phyloP scores from a whole-genome alignment of 2,329 filamentous ascomycete genomes.

The Claviceps sp. region DNA sequence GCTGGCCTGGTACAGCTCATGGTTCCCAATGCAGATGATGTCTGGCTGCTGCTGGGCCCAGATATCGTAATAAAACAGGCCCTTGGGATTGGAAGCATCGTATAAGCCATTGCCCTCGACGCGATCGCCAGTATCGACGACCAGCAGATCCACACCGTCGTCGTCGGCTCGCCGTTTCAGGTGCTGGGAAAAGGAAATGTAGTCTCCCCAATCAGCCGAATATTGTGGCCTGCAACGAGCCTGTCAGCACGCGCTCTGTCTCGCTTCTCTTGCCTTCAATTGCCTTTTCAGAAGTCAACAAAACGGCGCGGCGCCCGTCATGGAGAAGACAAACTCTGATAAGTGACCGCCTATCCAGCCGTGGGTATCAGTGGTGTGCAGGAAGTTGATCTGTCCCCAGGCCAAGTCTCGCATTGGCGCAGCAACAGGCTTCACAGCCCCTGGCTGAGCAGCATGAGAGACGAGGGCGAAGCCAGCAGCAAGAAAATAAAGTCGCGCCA shows the following conservation, averaged over 20 bases:
- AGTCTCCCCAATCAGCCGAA: slow-evolving; percentile 95
- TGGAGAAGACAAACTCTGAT: slow-evolving; percentile 52
- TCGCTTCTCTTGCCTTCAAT: too few relatives aligned
- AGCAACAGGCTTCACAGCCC: slow-evolving; percentile 61
- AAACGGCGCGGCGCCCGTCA: too few relatives aligned
- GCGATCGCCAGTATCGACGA: slow-evolving; percentile 90
- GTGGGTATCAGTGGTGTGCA: slow-evolving; percentile 95
- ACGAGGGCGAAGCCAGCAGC: slow-evolving; percentile 19
- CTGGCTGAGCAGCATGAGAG: slow-evolving; percentile 52
- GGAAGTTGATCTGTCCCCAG: slow-evolving; percentile 92
- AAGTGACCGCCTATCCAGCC: slow-evolving; percentile 93
- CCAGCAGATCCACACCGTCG: slow-evolving; percentile 67
- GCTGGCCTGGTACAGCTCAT: slow-evolving; percentile 78
- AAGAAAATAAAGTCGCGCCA: slow-evolving; percentile 13
- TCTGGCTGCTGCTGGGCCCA: slow-evolving; percentile 74
- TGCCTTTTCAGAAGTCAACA: too few relatives aligned
- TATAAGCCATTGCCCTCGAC: slow-evolving; percentile 93
- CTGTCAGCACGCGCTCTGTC: too few relatives aligned
- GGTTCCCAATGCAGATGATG: slow-evolving; percentile 77
- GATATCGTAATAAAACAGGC: slow-evolving; percentile 78
- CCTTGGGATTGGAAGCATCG: slow-evolving; percentile 78
- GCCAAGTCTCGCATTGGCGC: slow-evolving; percentile 72
- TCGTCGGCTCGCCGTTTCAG: slow-evolving; percentile 68
- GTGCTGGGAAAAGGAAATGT: slow-evolving; percentile 80
- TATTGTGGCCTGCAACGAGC: slow-evolving; percentile 56